Evolutionary conservation across 2,329 filamentous ascomycete species (phyloP), one percentile per base, ranked within the genome.

Genomic region (Neofusicoccum sp.): DNA sequence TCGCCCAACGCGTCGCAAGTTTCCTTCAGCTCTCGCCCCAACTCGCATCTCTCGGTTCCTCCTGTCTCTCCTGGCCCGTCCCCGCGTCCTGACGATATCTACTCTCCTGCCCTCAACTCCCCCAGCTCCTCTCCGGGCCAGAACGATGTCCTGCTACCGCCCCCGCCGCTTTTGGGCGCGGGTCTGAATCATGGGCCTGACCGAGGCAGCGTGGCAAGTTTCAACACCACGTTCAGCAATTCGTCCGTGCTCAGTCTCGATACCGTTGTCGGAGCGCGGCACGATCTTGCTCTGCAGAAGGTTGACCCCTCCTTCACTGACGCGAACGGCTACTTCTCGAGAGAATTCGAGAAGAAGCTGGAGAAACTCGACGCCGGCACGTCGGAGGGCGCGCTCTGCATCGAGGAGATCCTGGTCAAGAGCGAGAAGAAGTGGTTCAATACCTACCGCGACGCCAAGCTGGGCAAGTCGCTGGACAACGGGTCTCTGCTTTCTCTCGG

Each of bases 271-370:
- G 83, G 85, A 82, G 24, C 51, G 14, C 51, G 51, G 3, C 51
- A 82, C 58, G 51, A 56, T 66, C 86, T 82, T 68, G 82, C 84
- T 63, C 79, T 88, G 14, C 86, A 89, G 68, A 85, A 87, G 60
- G 84, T 89, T 0, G 85, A 86, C 65, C 86, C 86, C 2, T 86
- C 85, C 74, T 89, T 89, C 74, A 88, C 83, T 5, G 86, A 89
- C 68, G 81, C 82, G 48, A 84, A 80, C 34, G 86, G 85, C 33
- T 79, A 86, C 63, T 89, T 86, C 70, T 85, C 83, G 64, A 56
- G 51, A 33, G 78, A 75, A 1, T 88, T 87, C 63, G 82, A 84
- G 61, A 79, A 81, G 69, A 83, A 79, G 67, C 78, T 88, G 1
- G 80, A 84, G 33, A 71, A 73, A 2, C 75, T 89, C 14, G 82